A percentile compares a stretch with the other conserved stretches of the same genome.
Conservation (phyloP, 768 basidiomycete species). For the Mycena venus region DNA sequence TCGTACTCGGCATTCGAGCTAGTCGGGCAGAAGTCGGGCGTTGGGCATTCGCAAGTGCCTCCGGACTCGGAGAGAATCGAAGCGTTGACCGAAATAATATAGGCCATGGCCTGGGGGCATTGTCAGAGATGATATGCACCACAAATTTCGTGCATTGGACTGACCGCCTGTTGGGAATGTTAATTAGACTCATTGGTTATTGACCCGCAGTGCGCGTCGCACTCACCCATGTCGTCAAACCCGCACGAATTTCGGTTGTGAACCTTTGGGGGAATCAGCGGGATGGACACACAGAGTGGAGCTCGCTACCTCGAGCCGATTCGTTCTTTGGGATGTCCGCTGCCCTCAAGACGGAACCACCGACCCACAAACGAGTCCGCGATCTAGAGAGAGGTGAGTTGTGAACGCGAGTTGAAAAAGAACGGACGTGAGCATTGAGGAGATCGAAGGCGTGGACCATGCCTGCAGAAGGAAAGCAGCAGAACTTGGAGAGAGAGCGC, state of each 20-base stretch:
- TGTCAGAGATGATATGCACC: slow-evolving; percentile 51
- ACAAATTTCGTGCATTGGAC: not conserved
- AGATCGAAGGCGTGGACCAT: slow-evolving; percentile 51
- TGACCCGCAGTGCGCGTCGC: not conserved
- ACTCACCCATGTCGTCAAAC: slow-evolving; percentile 85
- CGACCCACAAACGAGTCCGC: slow-evolving; percentile 58
- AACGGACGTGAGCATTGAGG: slow-evolving; percentile 53
- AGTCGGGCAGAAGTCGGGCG: slow-evolving; percentile 62
- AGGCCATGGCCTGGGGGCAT: slow-evolving; percentile 76
- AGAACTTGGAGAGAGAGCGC: not conserved
- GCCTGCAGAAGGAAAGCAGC: not conserved
- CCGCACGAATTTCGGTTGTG: slow-evolving; percentile 84
- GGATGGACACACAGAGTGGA: slow-evolving; percentile 18
- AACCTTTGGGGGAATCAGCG: slow-evolving; percentile 9
- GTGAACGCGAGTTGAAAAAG: not conserved
- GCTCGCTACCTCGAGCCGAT: slow-evolving; percentile 74
- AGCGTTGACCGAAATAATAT: slow-evolving; percentile 91
- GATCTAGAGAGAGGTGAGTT: slow-evolving; percentile 47
- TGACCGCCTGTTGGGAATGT: slow-evolving; percentile 3
- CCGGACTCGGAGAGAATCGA: slow-evolving; percentile 82
- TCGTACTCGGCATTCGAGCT: slow-evolving; percentile 64
- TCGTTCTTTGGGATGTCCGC: slow-evolving; percentile 73
- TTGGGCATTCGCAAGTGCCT: slow-evolving; percentile 84
- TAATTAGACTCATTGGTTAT: not conserved
- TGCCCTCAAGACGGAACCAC: slow-evolving; percentile 83